Conservation (phyloP, 1,284 basidiomycete species). For the Fomitopsis betulina region DNA sequence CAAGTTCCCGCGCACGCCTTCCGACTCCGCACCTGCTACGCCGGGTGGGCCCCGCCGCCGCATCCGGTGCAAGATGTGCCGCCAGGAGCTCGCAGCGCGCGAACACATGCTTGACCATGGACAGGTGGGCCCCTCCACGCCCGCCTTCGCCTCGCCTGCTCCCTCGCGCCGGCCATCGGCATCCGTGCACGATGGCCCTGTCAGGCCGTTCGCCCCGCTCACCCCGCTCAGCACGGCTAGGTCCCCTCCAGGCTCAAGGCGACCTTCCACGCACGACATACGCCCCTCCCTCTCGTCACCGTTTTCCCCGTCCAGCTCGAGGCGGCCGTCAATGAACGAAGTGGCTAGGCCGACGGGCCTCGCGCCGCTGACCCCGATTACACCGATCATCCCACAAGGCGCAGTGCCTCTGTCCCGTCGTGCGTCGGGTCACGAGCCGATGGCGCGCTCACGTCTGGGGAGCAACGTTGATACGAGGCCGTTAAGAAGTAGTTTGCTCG, state of each 20-base stretch:
- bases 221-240: slow-evolving; percentile 1
- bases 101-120: slow-evolving; percentile 94
- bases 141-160: slow-evolving; percentile 43
- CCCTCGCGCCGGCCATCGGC: slow-evolving; percentile 40
- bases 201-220: slow-evolving; percentile 7
- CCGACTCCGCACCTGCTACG: slow-evolving; percentile 56
- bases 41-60: slow-evolving; percentile 52
- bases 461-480: slow-evolving; percentile 21
- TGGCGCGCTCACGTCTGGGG: slow-evolving; percentile 20
- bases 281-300: slow-evolving; percentile 5
- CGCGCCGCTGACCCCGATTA: neutral
- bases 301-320: slow-evolving; percentile 19
- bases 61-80: slow-evolving; percentile 90
- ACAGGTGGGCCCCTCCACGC: slow-evolving; percentile 64
- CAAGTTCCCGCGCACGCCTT: slow-evolving; percentile 62
- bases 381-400: neutral
- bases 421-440: slow-evolving; percentile 8
- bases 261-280: slow-evolving; percentile 13
- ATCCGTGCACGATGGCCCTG: slow-evolving; percentile 22
- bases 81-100: slow-evolving; percentile 80
- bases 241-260: slow-evolving; percentile 6
- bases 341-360: neutral
- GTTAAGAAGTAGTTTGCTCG: slow-evolving; percentile 18
- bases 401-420: neutral
- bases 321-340: slow-evolving; percentile 13